Conservation (phyloP, 2,329 filamentous ascomycete genomes). For the Clonostachys rhizophaga region DNA sequence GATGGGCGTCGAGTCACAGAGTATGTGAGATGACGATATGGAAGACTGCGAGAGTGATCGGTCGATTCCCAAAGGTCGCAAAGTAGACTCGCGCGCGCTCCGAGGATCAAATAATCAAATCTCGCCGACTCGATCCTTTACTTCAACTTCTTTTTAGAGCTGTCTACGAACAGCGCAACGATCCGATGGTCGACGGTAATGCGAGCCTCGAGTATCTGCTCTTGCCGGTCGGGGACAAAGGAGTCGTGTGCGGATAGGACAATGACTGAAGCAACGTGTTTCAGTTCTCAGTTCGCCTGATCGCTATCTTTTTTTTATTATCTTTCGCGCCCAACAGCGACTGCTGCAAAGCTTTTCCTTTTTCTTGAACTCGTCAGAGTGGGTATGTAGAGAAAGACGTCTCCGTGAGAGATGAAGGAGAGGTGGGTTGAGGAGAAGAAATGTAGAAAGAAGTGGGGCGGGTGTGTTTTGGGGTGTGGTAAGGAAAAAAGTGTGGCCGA, state of each 20-base stretch:
- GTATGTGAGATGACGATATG: neutral
- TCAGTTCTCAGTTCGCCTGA: constrained; percentile 23
- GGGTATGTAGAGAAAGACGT: too few relatives aligned
- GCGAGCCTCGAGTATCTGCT: constrained; percentile 14
- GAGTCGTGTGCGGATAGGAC: constrained; percentile 24
- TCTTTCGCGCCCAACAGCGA: neutral
- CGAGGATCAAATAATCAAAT: constrained; percentile 8
- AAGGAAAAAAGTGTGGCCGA: constrained; percentile 29
- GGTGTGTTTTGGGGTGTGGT: constrained; percentile 2
- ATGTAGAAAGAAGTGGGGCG: constrained; percentile 4
- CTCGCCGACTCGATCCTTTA: constrained; percentile 14
- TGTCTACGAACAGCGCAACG: constrained; percentile 28
- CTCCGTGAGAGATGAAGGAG: neutral
- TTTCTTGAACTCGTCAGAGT: too few relatives aligned
- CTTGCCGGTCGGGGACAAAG: constrained; percentile 25
- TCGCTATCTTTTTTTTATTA: neutral
- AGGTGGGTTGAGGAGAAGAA: constrained; percentile 4
- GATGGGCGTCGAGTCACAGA: neutral
- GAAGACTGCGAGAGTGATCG: constrained; percentile 2
- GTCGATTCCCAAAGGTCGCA: constrained; percentile 5
- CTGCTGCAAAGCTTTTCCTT: neutral
- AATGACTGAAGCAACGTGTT: constrained; percentile 33
- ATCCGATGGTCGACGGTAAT: constrained; percentile 23
- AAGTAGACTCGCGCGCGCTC: constrained; percentile 4
- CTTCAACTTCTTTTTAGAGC: constrained; percentile 14